Conservation (phyloP, 2,329 filamentous ascomycete species). For the Pleomassaria siparia region DNA sequence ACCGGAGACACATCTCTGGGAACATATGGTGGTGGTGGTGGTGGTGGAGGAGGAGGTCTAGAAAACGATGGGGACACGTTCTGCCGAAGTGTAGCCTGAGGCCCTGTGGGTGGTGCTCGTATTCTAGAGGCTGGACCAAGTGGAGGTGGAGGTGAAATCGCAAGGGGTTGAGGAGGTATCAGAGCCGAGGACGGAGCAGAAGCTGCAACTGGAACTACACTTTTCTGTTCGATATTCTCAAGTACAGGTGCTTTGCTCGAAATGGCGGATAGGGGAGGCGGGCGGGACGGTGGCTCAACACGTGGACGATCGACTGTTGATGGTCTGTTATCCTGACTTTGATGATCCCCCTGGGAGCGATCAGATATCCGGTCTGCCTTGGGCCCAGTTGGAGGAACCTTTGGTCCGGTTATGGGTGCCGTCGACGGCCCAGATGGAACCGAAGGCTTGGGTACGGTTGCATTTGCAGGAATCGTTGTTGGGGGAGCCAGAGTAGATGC, state of each 20-base stretch:
- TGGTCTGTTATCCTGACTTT: slow-evolving; percentile 22
- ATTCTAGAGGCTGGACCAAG: slow-evolving; percentile 30
- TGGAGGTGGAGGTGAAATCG: slow-evolving; percentile 33
- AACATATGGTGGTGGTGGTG: slow-evolving; percentile 22
- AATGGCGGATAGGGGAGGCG: slow-evolving; percentile 12
- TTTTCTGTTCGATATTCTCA: slow-evolving; percentile 18
- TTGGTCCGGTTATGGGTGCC: slow-evolving; percentile 34
- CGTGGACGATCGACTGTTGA: slow-evolving; percentile 18
- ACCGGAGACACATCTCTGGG: slow-evolving; percentile 32
- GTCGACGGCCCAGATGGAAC: slow-evolving; percentile 19
- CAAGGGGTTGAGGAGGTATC: slow-evolving; percentile 8
- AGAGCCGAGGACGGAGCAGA: neutral
- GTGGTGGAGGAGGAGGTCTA: slow-evolving; percentile 24
- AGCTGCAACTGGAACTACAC: slow-evolving; percentile 6
- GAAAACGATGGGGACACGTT: slow-evolving; percentile 38
- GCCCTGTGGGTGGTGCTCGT: slow-evolving; percentile 35
- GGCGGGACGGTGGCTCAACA: slow-evolving; percentile 24
- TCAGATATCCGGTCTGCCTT: slow-evolving; percentile 41
- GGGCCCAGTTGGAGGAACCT: slow-evolving; percentile 45
- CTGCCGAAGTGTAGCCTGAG: slow-evolving; percentile 32
- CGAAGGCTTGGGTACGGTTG: slow-evolving; percentile 43
- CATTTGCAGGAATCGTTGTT: slow-evolving; percentile 32
- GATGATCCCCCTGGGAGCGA: slow-evolving; percentile 22
- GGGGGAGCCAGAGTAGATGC: slow-evolving; percentile 23
- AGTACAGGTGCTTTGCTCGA: neutral